Evolutionary conservation across 75 land plant species (phyloP).

Genomic region (Pinus tabuliformis): DNA sequence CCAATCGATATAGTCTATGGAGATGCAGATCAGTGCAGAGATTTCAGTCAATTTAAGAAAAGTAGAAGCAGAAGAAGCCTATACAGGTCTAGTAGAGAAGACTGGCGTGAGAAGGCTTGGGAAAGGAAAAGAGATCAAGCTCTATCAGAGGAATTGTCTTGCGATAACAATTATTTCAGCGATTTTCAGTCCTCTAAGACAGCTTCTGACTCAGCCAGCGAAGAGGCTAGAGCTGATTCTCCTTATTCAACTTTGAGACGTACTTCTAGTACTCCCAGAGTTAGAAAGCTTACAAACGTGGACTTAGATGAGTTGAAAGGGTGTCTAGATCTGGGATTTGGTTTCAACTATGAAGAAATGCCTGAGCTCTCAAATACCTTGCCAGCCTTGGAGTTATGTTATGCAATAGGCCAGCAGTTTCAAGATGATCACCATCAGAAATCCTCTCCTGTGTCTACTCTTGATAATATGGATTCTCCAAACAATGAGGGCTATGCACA

Average conservation of each 20-base stretch:
- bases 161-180: neutral
- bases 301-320: conserved; percentile 32
- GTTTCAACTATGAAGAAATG: conserved; percentile 22
- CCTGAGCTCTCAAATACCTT: conserved; percentile 23
- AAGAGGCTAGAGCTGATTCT: conserved; percentile 1
- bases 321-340: conserved; percentile 27
- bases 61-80: conserved; percentile 1
- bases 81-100: neutral
- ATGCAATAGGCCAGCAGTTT: conserved; percentile 20
- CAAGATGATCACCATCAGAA: conserved; percentile 9
- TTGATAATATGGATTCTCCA: conserved; percentile 9
- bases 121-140: conserved; percentile 6
- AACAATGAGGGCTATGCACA: neutral
- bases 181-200: conserved; percentile 8
- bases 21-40: neutral
- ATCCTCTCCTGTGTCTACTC: conserved; percentile 19
- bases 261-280: neutral
- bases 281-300: conserved; percentile 21
- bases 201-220: conserved; percentile 2
- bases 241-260: neutral
- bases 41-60: too few species aligned
- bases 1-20: conserved; percentile 8
- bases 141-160: conserved; percentile 1
- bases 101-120: conserved; percentile 5
- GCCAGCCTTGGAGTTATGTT: conserved; percentile 36